Evolutionary conservation across 176 grass and related monocot genomes (phyloP).

Genomic region (Alopecurus myosuroides): DNA sequence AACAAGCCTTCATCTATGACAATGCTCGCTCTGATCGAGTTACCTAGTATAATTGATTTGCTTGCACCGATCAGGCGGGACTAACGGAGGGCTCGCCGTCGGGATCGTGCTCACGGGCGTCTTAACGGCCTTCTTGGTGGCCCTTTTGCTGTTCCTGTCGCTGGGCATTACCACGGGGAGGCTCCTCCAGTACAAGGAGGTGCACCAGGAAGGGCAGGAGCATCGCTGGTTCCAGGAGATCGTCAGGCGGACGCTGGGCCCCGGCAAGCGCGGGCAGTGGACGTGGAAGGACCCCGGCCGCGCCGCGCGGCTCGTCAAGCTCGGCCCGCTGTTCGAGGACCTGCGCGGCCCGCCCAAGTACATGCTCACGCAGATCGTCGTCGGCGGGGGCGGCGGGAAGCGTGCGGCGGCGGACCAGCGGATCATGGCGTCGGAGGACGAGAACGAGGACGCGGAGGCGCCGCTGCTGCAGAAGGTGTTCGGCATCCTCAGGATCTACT

Average conservation of each 20-base stretch:
- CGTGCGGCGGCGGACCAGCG: constrained; percentile 35
- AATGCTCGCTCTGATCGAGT: not conserved
- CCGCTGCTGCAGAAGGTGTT: constrained; percentile 62
- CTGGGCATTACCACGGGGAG: constrained; percentile 77
- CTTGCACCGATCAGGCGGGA: constrained; percentile 38
- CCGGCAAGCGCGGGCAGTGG: constrained; percentile 83
- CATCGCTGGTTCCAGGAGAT: constrained; percentile 78
- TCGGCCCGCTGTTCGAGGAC: constrained; percentile 87
- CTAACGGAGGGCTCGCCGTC: constrained; percentile 30
- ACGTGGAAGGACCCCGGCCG: constrained; percentile 55
- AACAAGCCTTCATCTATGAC: not conserved
- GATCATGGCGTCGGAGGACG: constrained; percentile 73
- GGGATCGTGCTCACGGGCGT: constrained; percentile 53
- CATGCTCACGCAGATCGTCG: constrained; percentile 58
- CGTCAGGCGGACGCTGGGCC: constrained; percentile 48
- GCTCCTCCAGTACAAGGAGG: constrained; percentile 81
- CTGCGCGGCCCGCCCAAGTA: constrained; percentile 82
- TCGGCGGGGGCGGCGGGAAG: constrained; percentile 3
- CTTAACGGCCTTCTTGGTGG: constrained; percentile 48
- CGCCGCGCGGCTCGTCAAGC: constrained; percentile 39
- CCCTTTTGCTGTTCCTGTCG: constrained; percentile 68
- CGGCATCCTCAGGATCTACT: constrained; percentile 70
- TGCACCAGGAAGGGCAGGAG: constrained; percentile 56
- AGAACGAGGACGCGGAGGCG: constrained; percentile 66
- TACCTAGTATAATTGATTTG: not conserved